Evolutionary conservation across 805 yeast species (phyloP).

Genomic region (Ogataea haglerorum): DNA sequence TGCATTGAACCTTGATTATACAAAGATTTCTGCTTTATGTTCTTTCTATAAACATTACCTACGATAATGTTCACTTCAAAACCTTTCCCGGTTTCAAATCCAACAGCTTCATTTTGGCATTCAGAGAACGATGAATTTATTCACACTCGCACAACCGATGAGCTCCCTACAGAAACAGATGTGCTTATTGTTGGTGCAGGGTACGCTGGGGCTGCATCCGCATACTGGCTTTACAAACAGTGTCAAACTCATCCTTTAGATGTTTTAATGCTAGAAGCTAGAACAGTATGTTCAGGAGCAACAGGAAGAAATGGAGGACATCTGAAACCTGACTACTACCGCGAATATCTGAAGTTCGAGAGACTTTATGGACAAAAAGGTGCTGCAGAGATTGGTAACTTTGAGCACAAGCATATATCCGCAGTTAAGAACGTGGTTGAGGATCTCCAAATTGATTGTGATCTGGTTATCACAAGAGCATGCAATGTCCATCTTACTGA

Average conservation of each 20-base stretch:
- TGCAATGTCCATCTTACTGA: slow-evolving; percentile 26
- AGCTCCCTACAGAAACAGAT: slow-evolving; percentile 38
- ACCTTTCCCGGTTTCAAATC: slow-evolving; percentile 20
- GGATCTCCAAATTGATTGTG: slow-evolving; percentile 31
- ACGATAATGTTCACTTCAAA: not conserved
- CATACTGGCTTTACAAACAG: slow-evolving; percentile 17
- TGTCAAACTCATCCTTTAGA: slow-evolving; percentile 2
- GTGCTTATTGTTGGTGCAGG: slow-evolving; percentile 44
- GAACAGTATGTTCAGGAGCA: slow-evolving; percentile 39
- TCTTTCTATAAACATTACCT: too few species aligned
- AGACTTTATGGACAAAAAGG: slow-evolving; percentile 21
- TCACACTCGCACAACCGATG: slow-evolving; percentile 19
- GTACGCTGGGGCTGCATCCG: slow-evolving; percentile 42
- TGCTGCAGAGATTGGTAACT: slow-evolving; percentile 37
- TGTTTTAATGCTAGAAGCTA: slow-evolving; percentile 36
- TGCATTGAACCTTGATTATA: too few species aligned
- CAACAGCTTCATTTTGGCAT: slow-evolving; percentile 26
- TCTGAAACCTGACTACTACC: slow-evolving; percentile 35
- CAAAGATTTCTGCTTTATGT: too few species aligned
- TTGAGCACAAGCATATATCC: slow-evolving; percentile 35
- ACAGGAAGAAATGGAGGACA: slow-evolving; percentile 51
- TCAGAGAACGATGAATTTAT: slow-evolving; percentile 21
- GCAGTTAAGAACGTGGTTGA: slow-evolving; percentile 32
- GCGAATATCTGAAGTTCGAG: slow-evolving; percentile 17
- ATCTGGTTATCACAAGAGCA: slow-evolving; percentile 28